These are phyloP conservation scores for Alisma plantagoaquatica DNA, from an alignment of 106 monocot species.

Conservation along the genomic window DNA sequence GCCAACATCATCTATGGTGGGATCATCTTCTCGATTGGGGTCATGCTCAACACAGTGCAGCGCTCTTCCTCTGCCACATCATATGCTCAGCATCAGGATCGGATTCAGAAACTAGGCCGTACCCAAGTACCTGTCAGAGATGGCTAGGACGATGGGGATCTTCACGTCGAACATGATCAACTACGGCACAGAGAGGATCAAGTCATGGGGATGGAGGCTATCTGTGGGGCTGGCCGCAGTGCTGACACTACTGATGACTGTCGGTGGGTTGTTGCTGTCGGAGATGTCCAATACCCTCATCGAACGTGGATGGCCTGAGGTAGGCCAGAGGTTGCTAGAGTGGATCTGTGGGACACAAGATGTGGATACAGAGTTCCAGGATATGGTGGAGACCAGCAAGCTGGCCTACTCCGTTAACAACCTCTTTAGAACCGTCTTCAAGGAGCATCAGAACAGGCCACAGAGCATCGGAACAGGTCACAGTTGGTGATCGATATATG, in stretches of 20 bases:
- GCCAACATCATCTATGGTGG: constrained; percentile 81
- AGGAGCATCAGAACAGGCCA: too few relatives aligned
- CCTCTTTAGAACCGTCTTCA: constrained; percentile 76
- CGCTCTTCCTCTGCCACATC: constrained; percentile 79
- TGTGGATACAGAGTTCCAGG: constrained; percentile 80
- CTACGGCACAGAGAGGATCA: constrained; percentile 37
- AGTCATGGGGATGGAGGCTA: constrained; percentile 92
- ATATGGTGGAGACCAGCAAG: constrained; percentile 91
- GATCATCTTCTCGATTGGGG: constrained; percentile 65
- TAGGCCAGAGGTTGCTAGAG: constrained; percentile 50
- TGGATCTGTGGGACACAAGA: constrained; percentile 63
- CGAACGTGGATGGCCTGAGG: constrained; percentile 36
- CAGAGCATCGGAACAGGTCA: constrained; percentile 76
- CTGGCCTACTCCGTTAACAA: constrained; percentile 67
- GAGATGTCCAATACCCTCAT: constrained; percentile 93
- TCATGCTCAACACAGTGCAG: constrained; percentile 59
- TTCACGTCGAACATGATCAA: constrained; percentile 95
- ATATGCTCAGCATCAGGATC: constrained; percentile 88
- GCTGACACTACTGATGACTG: constrained; percentile 69
- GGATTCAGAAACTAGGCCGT: constrained; percentile 98
- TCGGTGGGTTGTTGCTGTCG: constrained; percentile 76
- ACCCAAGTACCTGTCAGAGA: constrained; percentile 86
- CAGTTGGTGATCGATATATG: constrained; percentile 84
- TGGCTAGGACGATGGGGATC: constrained; percentile 94
- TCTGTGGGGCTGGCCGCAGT: constrained; percentile 84